Percentiles rank a stretch among this genome's conserved stretches.
Conservation (phyloP, 495 filamentous ascomycete genomes). For the Thermothielavioides terrestris region DNA sequence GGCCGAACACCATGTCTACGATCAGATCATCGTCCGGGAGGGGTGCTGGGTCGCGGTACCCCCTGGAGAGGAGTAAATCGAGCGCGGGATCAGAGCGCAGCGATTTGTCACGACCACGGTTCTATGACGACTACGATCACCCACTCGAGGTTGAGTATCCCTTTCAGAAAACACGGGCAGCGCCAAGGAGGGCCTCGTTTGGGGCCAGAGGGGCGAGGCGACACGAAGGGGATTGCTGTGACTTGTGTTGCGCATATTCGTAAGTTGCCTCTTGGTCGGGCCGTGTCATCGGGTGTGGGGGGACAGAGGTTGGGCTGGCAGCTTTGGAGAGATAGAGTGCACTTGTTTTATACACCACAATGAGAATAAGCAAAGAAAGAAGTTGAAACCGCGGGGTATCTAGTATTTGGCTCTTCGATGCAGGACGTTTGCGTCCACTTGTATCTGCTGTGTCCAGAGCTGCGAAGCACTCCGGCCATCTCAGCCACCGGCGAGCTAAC, state of each 20-base stretch:
- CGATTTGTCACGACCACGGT: neutral
- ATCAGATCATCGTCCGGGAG: neutral
- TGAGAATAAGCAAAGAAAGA: too few relatives aligned
- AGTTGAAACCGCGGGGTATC: too few relatives aligned
- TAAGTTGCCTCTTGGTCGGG: neutral
- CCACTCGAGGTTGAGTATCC: constrained; percentile 7
- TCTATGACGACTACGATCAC: constrained; percentile 2
- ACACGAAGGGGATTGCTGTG: constrained; percentile 6
- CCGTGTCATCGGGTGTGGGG: too few relatives aligned
- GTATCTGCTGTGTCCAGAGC: too few relatives aligned
- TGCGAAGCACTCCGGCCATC: too few relatives aligned
- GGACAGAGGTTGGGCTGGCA: too few relatives aligned
- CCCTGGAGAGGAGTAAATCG: neutral
- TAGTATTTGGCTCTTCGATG: too few relatives aligned
- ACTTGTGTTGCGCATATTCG: neutral
- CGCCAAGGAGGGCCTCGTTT: constrained; percentile 5
- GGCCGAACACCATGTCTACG: neutral
- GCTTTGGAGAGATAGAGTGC: too few relatives aligned
- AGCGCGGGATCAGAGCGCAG: neutral
- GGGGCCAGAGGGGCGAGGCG: neutral
- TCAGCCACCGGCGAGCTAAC: too few relatives aligned
- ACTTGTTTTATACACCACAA: too few relatives aligned
- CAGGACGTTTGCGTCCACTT: too few relatives aligned
- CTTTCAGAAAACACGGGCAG: neutral
- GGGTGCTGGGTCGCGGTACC: neutral